Evolutionary conservation across 2,329 filamentous ascomycete species (phyloP), one percentile per base, ranked within the genome.

Genomic region (Didymella lethalis): DNA sequence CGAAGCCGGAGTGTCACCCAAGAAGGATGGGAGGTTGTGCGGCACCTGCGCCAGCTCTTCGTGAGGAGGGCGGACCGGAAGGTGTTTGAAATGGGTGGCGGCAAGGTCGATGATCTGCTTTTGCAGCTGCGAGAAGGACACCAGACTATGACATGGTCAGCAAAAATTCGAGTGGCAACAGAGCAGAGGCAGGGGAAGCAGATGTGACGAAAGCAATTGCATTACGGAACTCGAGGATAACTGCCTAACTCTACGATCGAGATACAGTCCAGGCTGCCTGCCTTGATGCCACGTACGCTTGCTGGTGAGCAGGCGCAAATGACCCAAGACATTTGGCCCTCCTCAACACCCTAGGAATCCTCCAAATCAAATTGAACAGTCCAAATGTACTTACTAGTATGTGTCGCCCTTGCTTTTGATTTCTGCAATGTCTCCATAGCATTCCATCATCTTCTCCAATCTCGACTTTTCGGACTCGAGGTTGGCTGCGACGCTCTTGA

Each of bases 41-140:
- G 84, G 84, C 34, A 85, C 81, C 56, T 82, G 81, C 38, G 79
- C 79, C 18, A 85, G 72, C 41, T 84, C 78, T 54, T 84, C 81
- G 46, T 81, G 75, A 7, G 82, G 81, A 38, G 81, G 82, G 57
- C 80, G 78, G 63, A 82, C 81, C 31, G 82, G 82, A 31, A 84
- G 79, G 64, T 84, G 81, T 57, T 76, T 75, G 68, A 85, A 85
- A 64, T 84, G 81, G 52, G 82, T 81, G 54, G 80, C 77, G 34
- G 83, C 81, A 40, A 85, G 76, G 57, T 83, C 78, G 65, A 83
- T 73, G 65, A 85, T 84, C 59, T 83, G 80, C 60, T 77, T 80
- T 56, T 80, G 79, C 40, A 85, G 80, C 63, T 84, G 79, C 43
- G 74, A 76, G 74, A 85, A 85, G 47, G 81, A 81, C 59, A 84